These are phyloP conservation scores for barley (Hordeum vulgare) DNA, from an alignment of 176 grass and related monocot genomes.

Conservation along the genomic window DNA sequence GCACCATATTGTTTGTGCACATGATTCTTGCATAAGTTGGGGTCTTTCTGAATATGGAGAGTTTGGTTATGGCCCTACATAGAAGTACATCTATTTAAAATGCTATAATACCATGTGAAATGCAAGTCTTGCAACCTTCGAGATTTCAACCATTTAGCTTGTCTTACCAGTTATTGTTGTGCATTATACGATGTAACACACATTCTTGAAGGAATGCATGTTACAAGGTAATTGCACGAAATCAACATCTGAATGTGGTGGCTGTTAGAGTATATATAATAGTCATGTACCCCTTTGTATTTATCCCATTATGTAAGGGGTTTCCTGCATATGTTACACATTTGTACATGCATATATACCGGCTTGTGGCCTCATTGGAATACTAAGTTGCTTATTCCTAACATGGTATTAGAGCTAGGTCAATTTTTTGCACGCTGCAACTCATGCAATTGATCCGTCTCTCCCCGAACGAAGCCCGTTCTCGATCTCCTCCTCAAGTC, in stretches of 20 bases:
- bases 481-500: no score
- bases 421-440: no score
- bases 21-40: conserved; percentile 96
- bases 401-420: no score
- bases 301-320: no score
- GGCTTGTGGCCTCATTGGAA: no score
- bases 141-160: background rate
- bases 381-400: no score
- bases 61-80: conserved; percentile 88
- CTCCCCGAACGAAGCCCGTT: no score
- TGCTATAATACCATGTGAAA: conserved; percentile 6
- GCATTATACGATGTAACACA: conserved; percentile 37
- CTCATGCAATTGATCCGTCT: no score
- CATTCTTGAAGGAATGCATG: conserved; percentile 81
- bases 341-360: no score
- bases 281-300: no score
- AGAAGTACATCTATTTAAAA: conserved; percentile 57
- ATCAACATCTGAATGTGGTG: background rate
- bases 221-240: conserved; percentile 57
- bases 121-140: background rate
- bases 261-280: no score
- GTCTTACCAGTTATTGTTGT: background rate
- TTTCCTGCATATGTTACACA: no score
- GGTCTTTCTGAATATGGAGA: conserved; percentile 58
- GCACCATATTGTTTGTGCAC: conserved; percentile 88